Conservation (phyloP, 2,329 filamentous ascomycete genomes). For the Trichoderma sp. region DNA sequence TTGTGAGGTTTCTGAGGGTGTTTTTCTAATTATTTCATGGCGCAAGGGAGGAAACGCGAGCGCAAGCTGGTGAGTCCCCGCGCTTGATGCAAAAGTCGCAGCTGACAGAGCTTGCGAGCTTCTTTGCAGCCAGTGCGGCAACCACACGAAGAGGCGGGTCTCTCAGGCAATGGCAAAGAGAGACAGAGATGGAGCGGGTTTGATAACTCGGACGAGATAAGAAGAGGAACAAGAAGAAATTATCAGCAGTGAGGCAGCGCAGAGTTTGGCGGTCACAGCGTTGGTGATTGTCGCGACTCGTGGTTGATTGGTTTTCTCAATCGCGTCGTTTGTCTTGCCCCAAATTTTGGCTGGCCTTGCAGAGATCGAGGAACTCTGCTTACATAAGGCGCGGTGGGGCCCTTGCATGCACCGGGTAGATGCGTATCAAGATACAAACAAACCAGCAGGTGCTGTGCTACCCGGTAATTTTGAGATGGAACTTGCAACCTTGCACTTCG, state of each 20-base stretch:
- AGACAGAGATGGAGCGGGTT: neutral
- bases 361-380: neutral
- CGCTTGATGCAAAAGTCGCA: neutral
- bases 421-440: neutral
- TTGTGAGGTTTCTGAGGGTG: slow-evolving; percentile 34
- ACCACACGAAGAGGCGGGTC: neutral
- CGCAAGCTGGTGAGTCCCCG: slow-evolving; percentile 17
- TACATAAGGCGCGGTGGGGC: neutral
- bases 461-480: neutral
- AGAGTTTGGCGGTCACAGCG: neutral
- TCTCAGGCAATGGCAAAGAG: neutral
- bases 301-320: slow-evolving; percentile 22
- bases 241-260: neutral
- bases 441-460: neutral
- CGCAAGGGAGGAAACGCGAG: slow-evolving; percentile 23
- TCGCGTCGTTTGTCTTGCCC: slow-evolving; percentile 25
- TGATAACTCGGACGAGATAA: too few species aligned
- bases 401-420: neutral
- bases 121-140: neutral
- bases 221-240: neutral
- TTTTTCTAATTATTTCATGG: slow-evolving; percentile 35
- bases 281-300: slow-evolving; percentile 24
- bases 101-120: neutral
- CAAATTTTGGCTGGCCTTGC: slow-evolving; percentile 23
- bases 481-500: too few species aligned